Evolutionary conservation across 208 protist genomes (phyloP).

Genomic region (Crithidia fasciculata): DNA sequence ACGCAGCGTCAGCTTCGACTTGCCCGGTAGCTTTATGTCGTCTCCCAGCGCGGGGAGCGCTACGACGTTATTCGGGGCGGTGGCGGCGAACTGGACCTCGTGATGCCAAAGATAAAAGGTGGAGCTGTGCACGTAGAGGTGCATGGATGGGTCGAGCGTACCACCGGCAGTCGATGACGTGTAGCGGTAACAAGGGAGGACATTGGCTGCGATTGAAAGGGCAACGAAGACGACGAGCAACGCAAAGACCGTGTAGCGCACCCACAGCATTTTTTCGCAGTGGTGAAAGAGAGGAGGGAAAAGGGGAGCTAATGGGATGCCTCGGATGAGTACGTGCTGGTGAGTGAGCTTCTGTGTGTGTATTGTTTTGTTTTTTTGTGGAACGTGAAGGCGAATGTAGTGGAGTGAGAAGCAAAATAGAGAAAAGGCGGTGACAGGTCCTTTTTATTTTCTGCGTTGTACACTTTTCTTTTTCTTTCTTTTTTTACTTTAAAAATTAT

Average conservation of each 20-base stretch:
- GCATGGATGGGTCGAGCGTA: not conserved
- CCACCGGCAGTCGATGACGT: not conserved
- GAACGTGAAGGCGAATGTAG: not conserved
- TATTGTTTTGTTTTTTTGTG: not conserved
- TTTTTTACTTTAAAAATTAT: no score
- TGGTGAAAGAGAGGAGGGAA: no score
- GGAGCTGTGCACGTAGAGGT: slow-evolving; percentile 2
- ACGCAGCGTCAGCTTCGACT: not conserved
- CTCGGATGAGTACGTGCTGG: not conserved
- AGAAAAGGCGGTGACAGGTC: no score
- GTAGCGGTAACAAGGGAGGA: slow-evolving; percentile 1
- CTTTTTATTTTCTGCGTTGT: no score
- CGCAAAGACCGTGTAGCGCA: slow-evolving; percentile 3
- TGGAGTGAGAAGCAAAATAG: no score
- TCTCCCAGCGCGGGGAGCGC: not conserved
- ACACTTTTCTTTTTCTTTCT: no score
- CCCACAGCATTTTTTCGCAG: slow-evolving; percentile 3
- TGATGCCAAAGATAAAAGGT: slow-evolving; percentile 14
- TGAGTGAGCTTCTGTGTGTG: not conserved
- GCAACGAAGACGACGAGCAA: slow-evolving; percentile 2
- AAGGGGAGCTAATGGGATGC: no score
- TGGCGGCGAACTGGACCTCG: slow-evolving; percentile 3
- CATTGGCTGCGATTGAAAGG: slow-evolving; percentile 2
- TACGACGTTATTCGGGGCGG: not conserved
- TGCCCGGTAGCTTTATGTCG: not conserved